Percentiles rank a stretch among this genome's conserved stretches.
phyloP scores from a whole-genome alignment of 352 stramenopile species.

The Blastocystis sp. region DNA sequence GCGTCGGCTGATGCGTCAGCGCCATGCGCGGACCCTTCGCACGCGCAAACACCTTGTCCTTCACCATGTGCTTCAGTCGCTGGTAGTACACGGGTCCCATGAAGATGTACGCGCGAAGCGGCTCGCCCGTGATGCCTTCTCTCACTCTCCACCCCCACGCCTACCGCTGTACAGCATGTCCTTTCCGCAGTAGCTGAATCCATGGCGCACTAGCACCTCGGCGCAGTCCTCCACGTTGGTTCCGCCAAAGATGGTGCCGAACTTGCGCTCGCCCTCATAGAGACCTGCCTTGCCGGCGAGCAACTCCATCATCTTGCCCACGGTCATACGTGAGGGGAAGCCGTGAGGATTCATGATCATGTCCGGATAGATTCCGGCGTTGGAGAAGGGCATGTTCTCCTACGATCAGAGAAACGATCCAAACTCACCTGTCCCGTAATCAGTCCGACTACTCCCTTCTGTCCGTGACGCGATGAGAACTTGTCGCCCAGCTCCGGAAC shows the following conservation, averaged over 20 bases:
- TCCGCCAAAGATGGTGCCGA: slow-evolving; percentile 93
- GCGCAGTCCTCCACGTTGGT: slow-evolving; percentile 73
- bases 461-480: slow-evolving; percentile 93
- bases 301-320: slow-evolving; percentile 97
- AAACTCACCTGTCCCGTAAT: slow-evolving; percentile 81
- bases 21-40: slow-evolving; percentile 68
- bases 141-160: neutral
- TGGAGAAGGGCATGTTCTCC: slow-evolving; percentile 98
- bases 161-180: slow-evolving; percentile 77
- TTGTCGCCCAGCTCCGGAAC: slow-evolving; percentile 98
- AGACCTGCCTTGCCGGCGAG: slow-evolving; percentile 92
- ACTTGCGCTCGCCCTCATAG: slow-evolving; percentile 84
- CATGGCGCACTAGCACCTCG: slow-evolving; percentile 83
- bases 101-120: slow-evolving; percentile 97
- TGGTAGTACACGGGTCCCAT: slow-evolving; percentile 99
- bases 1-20: slow-evolving; percentile 94
- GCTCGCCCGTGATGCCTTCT: slow-evolving; percentile 80
- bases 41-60: slow-evolving; percentile 99
- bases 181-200: slow-evolving; percentile 97
- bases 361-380: slow-evolving; percentile 90
- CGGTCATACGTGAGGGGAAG: slow-evolving; percentile 98
- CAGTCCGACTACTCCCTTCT: slow-evolving; percentile 96
- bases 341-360: slow-evolving; percentile 99
- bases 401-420: too few relatives aligned
- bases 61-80: slow-evolving; percentile 99